Conservation (phyloP, 306 rosid species). For the Sechiopsis laciniata region DNA sequence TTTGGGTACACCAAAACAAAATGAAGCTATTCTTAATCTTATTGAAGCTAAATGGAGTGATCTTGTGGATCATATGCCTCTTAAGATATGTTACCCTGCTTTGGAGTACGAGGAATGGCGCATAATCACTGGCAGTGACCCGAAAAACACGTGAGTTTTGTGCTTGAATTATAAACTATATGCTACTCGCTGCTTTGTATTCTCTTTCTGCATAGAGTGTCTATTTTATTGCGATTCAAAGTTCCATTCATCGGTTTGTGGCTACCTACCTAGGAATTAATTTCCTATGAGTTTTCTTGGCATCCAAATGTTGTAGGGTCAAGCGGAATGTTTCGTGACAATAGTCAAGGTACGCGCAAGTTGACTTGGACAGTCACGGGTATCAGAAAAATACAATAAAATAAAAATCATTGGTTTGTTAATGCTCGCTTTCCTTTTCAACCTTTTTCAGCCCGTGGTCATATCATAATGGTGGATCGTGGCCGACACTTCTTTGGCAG, state of each 20-base stretch:
- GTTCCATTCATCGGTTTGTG: no score
- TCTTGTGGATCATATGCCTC: conserved; percentile 81
- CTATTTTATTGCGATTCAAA: no score
- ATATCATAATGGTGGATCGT: conserved; percentile 95
- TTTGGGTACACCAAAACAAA: conserved; percentile 86
- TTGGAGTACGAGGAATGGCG: conserved; percentile 92
- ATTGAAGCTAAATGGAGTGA: conserved; percentile 87
- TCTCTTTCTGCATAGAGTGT: no score
- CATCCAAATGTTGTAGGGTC: no score
- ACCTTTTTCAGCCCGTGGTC: conserved; percentile 80
- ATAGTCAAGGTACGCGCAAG: no score
- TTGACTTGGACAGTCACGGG: no score
- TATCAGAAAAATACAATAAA: no score
- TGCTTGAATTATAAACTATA: neutral
- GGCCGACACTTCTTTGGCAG: conserved; percentile 99
- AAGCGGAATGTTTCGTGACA: no score
- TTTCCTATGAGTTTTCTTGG: no score
- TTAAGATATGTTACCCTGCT: conserved; percentile 88
- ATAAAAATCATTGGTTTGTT: neutral
- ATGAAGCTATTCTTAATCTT: conserved; percentile 58
- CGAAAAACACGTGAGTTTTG: conserved; percentile 76
- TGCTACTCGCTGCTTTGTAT: no score
- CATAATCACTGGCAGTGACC: conserved; percentile 86
- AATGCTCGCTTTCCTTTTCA: conserved; percentile 21
- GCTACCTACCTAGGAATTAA: no score